Evolutionary conservation across 495 filamentous ascomycete species (phyloP), one percentile per base, ranked within the genome.

Genomic region (Penicillium daleae): DNA sequence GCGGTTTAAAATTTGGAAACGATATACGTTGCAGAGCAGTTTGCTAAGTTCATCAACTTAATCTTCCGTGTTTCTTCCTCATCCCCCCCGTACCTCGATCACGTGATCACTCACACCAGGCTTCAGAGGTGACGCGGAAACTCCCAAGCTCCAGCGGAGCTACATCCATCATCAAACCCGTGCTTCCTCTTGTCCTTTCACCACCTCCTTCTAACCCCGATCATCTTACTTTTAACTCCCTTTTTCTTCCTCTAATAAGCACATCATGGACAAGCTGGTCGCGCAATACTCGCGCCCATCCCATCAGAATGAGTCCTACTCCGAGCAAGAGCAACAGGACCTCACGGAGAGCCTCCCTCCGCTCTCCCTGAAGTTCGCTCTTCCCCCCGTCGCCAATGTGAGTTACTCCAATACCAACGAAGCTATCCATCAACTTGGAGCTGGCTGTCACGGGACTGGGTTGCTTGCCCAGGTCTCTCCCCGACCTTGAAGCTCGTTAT

Each of bases 321-420:
- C 83, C 53, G 84, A 90, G 71, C 85, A 92, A 75, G 89, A 96
- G 64, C 85, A 93, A 73, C 80, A 87, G 68, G 91, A 96, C 69
- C 82, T 91, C 67, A 83, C 78, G 70, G 80, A 85, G 63, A 81
- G 86, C 65, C 81, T 85, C 56, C 84, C 88, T 63, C 86, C 92
- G 66, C 78, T 96, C 63, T 92, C 90, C 21, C 86, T 97, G 66
- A 93, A 91, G 74, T 99, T 99, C 77, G 87, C 89, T 67, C 88
- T 99, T 75, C 95, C 95, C 57, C 94, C 95, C n/a, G 86, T 97
- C 77, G 87, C 90, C 62, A 90, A 95, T 72, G 93, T 97, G 80
- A 74, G 87, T 74, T 21, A 7, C 51, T 51, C 8, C 22, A 19
- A 50, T 37, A 10, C 21, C 32, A 29, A 33, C 22, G 10, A 27